phyloP scores from a whole-genome alignment of 805 yeast species.

The Candida fluviatilis region DNA sequence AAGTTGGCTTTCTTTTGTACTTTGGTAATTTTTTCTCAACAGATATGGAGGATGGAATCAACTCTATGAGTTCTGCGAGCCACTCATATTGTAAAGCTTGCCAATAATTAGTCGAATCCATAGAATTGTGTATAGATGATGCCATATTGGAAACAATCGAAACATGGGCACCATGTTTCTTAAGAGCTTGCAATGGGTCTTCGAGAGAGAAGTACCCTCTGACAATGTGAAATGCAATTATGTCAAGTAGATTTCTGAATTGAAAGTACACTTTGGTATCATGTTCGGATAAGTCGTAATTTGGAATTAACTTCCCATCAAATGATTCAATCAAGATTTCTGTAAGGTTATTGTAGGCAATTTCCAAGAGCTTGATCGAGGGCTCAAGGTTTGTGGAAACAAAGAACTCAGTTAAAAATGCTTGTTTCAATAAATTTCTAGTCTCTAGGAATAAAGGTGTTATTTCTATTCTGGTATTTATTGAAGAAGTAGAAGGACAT shows the following conservation, averaged over 20 bases:
- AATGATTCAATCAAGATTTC: constrained; percentile 13
- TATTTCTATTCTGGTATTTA: constrained; percentile 25
- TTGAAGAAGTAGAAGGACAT: constrained; percentile 22
- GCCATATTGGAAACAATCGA: constrained; percentile 36
- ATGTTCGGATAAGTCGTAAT: constrained; percentile 18
- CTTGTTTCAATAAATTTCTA: constrained; percentile 34
- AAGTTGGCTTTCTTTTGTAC: constrained; percentile 11
- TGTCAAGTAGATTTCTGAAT: constrained; percentile 51
- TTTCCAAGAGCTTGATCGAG: constrained; percentile 25
- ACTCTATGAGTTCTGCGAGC: constrained; percentile 54
- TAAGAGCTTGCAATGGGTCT: constrained; percentile 54
- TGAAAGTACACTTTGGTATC: constrained; percentile 26
- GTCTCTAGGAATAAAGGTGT: constrained; percentile 36
- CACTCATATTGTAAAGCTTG: constrained; percentile 57
- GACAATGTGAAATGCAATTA: constrained; percentile 58
- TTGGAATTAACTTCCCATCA: constrained; percentile 9
- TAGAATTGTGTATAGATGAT: constrained; percentile 24
- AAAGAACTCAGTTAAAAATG: constrained; percentile 27
- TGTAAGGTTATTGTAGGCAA: constrained; percentile 28
- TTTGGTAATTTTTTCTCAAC: constrained; percentile 10
- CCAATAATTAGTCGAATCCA: constrained; percentile 41
- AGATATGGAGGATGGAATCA: constrained; percentile 42
- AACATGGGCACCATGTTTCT: constrained; percentile 63
- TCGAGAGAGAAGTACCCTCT: constrained; percentile 57
- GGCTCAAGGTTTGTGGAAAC: constrained; percentile 31